Base-by-base conservation (phyloP, 2,329 filamentous ascomycete species). In the Calonectria fujianensis region DNA sequence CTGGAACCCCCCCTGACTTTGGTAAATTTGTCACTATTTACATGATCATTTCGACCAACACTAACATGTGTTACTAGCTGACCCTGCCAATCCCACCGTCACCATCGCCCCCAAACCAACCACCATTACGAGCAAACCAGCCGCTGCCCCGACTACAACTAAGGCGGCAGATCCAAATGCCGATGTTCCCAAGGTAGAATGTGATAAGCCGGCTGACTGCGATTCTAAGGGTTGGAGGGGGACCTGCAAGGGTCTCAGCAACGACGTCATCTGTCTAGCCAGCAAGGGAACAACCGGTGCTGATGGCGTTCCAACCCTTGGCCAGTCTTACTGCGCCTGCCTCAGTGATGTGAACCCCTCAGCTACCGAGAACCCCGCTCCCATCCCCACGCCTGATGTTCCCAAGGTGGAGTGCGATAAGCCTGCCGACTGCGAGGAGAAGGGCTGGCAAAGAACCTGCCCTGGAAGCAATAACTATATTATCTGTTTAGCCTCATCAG, bases 331-430 rank as follows among this genome's bases (percentile, higher is more conserved):
- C 57, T 63, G 57, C 3, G 57, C 57, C 41, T 63, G 57, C 13
- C 57, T 63, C 37, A 63, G 57, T 18, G 57, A 63, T 24, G 57
- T 63, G 35, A 16, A 63, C 8, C 57, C 57, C 14, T 63, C 57
- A 18, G 57, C 57, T 4, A 41, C 57, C 24, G 57, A 63, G 37
- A 63, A 63, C 13, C 57, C 57, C 18, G 57, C 57, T 31, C 57
- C 57, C 37, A 63, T 41, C 3, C 57, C 57, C 37, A 63, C 57
- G 2, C 57, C 57, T 6, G 57, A 63, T 7, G 57, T 41, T 39
- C 57, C 57, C 11, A 63, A 63, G 57, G 57, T 63, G 14, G 57
- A 63, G 57, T 63, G 57, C 37, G 57, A 63, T 5, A 63, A 63
- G 57, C 57, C 57, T 63, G 57, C 57, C 11, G 57, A 63, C 37